Base-by-base conservation (phyloP, 2,329 filamentous ascomycete species). In the Blastomyces emzantsi region DNA sequence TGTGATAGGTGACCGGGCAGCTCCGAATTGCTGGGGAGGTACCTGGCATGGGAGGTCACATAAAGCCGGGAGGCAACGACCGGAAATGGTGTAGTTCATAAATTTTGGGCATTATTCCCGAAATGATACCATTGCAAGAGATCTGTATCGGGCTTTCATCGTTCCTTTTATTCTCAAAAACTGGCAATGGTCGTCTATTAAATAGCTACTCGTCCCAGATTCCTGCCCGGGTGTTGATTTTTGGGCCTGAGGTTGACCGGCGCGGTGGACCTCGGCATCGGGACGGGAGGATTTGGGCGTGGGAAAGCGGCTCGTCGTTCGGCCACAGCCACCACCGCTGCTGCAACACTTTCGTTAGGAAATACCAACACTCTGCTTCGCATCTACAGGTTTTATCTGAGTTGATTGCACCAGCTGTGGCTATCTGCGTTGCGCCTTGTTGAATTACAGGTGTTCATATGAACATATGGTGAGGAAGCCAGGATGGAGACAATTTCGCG, bases 401-500 rank as follows among this genome's bases (percentile, higher is more conserved):
- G 30, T 45, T 55, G 13, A 6, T 30, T 8, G 22, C 28, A 39
- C 41, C 1, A n/a, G 4, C 30, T 13, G n/a, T 45, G 30, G 13
- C 17, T 39, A 8, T 43, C 62, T 63, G 28, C 28, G 56, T 28
- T 30, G 28, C 30, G 28, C 33, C 11, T 47, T 43, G 60, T 43
- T 54, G 30, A 33, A 28, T 43, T 52, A 8, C 57, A 22, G 33
- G 9, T 47, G 9, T 30, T 7, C 4, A 33, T 41, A 49, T 30
- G 15, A 28, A 15, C 47, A 66, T 66, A 56, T 45, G 61, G 36
- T 56, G 61, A 36, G 61, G 61, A 41, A 36, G 54, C 39, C 56
- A 52, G 56, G 62, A 82, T 82, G 80, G 77, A 78, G 65, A 74
- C 77, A 67, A 76, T 77, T 63, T 73, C 73, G 59, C 74, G 77